A percentile compares a stretch with the other conserved stretches of the same genome.
Conservation (phyloP, 345 rosid genomes). For the Arabidopsis suecica region DNA sequence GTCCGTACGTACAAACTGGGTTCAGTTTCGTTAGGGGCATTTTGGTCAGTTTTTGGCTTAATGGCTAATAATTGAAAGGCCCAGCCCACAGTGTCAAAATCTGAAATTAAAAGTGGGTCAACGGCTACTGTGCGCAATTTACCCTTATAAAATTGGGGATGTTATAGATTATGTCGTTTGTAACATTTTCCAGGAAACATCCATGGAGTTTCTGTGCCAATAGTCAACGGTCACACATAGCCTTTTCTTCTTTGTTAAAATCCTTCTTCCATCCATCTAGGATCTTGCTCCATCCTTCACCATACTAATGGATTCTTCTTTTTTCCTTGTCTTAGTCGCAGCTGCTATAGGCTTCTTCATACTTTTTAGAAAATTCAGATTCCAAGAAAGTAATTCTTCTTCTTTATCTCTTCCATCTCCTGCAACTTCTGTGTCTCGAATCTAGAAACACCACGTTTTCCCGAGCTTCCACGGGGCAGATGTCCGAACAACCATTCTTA, state of each 20-base stretch:
- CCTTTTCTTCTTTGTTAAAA: neutral
- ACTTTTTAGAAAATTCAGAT: neutral
- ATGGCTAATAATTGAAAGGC: no score
- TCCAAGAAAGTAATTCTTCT: neutral
- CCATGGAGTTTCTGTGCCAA: neutral
- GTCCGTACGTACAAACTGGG: no score
- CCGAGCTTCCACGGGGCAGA: constrained; percentile 10
- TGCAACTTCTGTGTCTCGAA: neutral
- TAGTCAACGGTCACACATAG: neutral
- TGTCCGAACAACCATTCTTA: neutral
- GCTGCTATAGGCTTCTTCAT: neutral
- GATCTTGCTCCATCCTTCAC: neutral
- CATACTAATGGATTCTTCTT: neutral
- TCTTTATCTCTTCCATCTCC: neutral
- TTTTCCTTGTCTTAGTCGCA: neutral
- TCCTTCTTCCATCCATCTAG: neutral
- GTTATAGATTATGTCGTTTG: no score
- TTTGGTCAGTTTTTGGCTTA: no score
- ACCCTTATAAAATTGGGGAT: no score
- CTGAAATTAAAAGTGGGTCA: no score
- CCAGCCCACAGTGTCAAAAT: no score
- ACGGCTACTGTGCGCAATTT: no score
- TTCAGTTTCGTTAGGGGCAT: no score
- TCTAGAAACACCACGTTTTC: neutral
- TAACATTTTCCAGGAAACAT: no score